Base-by-base conservation (phyloP, 371 early-diverging fungal genomes). In the Rhizopus delemar region DNA sequence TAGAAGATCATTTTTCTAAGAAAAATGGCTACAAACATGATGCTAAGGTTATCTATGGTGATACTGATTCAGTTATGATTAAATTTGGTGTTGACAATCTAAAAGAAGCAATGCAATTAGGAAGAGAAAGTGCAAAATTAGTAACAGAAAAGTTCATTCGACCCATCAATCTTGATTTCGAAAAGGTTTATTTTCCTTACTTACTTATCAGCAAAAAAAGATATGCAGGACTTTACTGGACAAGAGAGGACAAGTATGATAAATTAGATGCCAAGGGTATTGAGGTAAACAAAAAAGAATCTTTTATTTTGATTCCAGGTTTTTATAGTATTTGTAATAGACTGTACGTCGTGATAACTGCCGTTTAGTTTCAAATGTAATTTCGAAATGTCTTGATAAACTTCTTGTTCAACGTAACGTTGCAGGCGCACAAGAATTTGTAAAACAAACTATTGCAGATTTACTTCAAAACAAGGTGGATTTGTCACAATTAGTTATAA, bases 1-100 rank as follows among this genome's bases (percentile, higher is more conserved):
- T 99, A 0, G 99, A 99, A 73, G 81, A 75, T 6, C 85, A 86
- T 32, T 99, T 84, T 71, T 89, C 86, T 0, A 85, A 90, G 8
- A 84, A 73, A 15, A 96, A 96, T 62, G 97, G 96, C 3, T 98
- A 93, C 66, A 74, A 86, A 31, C 86, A 92, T 63, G 90, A 99
- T 65, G 94, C 97, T 0, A 74, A 84, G 35, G 99, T 99, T 50
- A 96, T 99, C 57, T 99, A 99, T 66, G 99, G 99, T 51, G 99
- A 99, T 74, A 99, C 99, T 0, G 99, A 99, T 82, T 99, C 99
- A 3, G 99, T 99, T 31, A 99, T 99, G 99, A 95, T 99, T 53
- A 95, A 96, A 56, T 98, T 99, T 84, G 94, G 95, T 32, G 89
- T 86, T 9, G 71, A 82, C 39, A 80, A 78, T 53, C 77, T 99